These are phyloP conservation scores for Pseudogymnoascus sp. DNA, from an alignment of 2,329 filamentous ascomycete genomes.

Conservation along the genomic window DNA sequence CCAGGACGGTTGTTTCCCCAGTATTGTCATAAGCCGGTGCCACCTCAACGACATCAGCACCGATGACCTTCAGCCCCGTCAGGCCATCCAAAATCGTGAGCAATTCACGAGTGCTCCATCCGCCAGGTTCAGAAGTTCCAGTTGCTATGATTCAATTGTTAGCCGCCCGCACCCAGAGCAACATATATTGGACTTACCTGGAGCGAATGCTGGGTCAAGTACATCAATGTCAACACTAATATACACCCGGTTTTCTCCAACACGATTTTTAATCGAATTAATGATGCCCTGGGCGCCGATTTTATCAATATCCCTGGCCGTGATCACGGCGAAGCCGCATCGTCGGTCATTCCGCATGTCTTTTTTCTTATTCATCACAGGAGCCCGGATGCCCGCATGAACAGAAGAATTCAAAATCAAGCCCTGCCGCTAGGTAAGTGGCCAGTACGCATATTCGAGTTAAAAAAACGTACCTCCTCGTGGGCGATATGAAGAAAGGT, in stretches of 20 bases:
- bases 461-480: constrained; percentile 20
- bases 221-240: constrained; percentile 47
- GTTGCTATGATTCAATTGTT: not conserved
- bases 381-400: constrained; percentile 55
- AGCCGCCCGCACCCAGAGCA: constrained; percentile 21
- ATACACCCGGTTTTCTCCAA: constrained; percentile 45
- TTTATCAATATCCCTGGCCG: constrained; percentile 44
- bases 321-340: constrained; percentile 53
- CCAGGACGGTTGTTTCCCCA: constrained; percentile 48
- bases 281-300: constrained; percentile 38
- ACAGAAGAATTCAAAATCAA: constrained; percentile 51
- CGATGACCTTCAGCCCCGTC: constrained; percentile 49
- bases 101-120: constrained; percentile 54
- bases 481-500: constrained; percentile 30
- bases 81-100: constrained; percentile 52
- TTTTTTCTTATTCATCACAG: constrained; percentile 38
- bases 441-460: not conserved
- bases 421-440: constrained; percentile 27
- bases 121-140: constrained; percentile 54
- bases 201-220: constrained; percentile 43
- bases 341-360: constrained; percentile 50
- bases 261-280: constrained; percentile 38
- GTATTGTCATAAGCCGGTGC: constrained; percentile 55
- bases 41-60: constrained; percentile 56
- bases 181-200: constrained; percentile 30